phyloP scores from a whole-genome alignment of 1,284 basidiomycete genomes.

The Cutaneotrichosporon arboriforme region DNA sequence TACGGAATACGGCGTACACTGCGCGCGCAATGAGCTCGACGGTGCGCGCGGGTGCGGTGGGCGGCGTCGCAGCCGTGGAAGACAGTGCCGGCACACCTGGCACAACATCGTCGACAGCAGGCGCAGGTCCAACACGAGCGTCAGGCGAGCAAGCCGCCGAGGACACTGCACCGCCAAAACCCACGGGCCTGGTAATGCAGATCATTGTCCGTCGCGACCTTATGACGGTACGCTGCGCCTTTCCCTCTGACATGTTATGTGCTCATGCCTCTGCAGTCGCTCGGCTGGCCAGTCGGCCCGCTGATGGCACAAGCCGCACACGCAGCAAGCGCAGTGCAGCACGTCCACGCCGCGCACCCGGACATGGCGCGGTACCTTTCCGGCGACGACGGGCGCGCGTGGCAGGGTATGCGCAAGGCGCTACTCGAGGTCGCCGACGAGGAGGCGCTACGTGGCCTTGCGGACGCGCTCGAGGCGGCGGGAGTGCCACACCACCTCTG shows the following conservation, averaged over 20 bases:
- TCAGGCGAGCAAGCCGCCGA: background rate
- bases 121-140: background rate
- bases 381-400: constrained; percentile 33
- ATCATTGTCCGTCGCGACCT: constrained; percentile 46
- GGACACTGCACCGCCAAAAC: constrained; percentile 17
- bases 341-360: constrained; percentile 28
- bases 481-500: constrained; percentile 48
- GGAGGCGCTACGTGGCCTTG: constrained; percentile 31
- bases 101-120: too few relatives aligned
- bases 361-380: constrained; percentile 39
- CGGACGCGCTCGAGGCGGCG: constrained; percentile 30
- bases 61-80: background rate
- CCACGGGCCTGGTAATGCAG: constrained; percentile 45
- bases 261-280: constrained; percentile 25
- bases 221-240: constrained; percentile 28
- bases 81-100: too few relatives aligned
- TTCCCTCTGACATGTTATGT: background rate
- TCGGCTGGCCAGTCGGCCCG: constrained; percentile 50
- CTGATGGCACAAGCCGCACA: constrained; percentile 53
- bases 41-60: background rate
- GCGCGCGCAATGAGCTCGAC: constrained; percentile 1
- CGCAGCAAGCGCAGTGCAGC: constrained; percentile 49
- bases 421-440: constrained; percentile 41
- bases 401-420: constrained; percentile 44
- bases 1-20: too few relatives aligned